Evolutionary conservation across 140 eudicot genomes (phyloP), one percentile per base, ranked within the genome.

Genomic region (Erigeron philadelphicus): DNA sequence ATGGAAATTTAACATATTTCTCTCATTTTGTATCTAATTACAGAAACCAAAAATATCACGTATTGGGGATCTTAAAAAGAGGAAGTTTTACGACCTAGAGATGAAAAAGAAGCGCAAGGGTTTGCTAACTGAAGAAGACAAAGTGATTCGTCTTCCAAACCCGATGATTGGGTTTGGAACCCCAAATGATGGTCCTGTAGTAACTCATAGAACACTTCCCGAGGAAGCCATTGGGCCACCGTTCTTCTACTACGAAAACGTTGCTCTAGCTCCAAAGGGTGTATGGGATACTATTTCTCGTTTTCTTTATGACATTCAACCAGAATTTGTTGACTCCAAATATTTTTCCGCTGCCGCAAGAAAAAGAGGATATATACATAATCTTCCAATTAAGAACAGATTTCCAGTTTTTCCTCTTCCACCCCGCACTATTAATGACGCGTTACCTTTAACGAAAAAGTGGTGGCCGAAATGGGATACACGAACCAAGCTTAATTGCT

Each of bases 391-490:
- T 0, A 59, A 64, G 15, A 85, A 87, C 43, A 66, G 99, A 10
- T 86, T 81, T 16, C 95, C 95, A 4, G 83, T 93, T 55, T 72
- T 85, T 6, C 99, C 99, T 1, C 90, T 85, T 31, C 95, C 95
- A n/a, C 98, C 98, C 0, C 83, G 82, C 9, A 86, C 97, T 18
- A 80, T 93, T 9, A 77, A 65, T 11, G 97, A 87, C 7, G 99
- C 99, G 0, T 71, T 93, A 49, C 99, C 99, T 1, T 35, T 93
- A 68, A 84, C 99, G 0, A 89, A 67, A 70, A 76, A 70, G 66
- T 93, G 96, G 96, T 93, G 98, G 98, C 98, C 98, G 2, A 48
- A 66, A 8, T 93, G 98, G 98, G 98, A 93, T 60, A 71, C 77
- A 16, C 46, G 99, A 6, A 86, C 85, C 0, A 89, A 93, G 15